Percentiles rank a stretch among this genome's conserved stretches.
phyloP scores from a whole-genome alignment of 345 rosid genomes.

The Anastatica hierochuntica region DNA sequence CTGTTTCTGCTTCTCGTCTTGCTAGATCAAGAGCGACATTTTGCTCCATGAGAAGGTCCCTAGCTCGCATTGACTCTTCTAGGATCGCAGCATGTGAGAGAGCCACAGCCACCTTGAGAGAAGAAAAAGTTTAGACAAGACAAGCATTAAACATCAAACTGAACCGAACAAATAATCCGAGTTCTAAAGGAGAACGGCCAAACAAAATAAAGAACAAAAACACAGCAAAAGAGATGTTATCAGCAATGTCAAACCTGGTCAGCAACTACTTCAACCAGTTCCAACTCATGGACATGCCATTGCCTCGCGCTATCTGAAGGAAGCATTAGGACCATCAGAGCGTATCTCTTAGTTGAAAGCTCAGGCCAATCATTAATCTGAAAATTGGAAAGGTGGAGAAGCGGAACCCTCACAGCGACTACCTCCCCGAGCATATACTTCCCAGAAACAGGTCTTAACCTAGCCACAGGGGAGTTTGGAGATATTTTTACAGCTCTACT shows the following conservation, averaged over 20 bases:
- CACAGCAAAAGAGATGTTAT: background rate
- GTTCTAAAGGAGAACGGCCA: background rate
- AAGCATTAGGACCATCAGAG: slow-evolving; percentile 95
- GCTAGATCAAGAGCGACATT: slow-evolving; percentile 91
- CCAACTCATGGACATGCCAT: slow-evolving; percentile 97
- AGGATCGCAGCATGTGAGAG: slow-evolving; percentile 96
- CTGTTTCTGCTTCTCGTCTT: slow-evolving; percentile 92
- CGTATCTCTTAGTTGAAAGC: slow-evolving; percentile 87
- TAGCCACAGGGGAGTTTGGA: slow-evolving; percentile 82
- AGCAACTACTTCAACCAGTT: slow-evolving; percentile 98
- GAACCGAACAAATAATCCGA: background rate
- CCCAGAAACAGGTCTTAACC: slow-evolving; percentile 72
- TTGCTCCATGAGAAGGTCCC: slow-evolving; percentile 94
- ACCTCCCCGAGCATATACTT: slow-evolving; percentile 86
- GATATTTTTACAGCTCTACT: slow-evolving; percentile 73
- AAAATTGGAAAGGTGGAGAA: slow-evolving; percentile 88
- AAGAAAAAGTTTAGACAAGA: slow-evolving; percentile 4
- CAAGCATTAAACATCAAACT: background rate
- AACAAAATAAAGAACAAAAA: background rate
- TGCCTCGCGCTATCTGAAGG: slow-evolving; percentile 98
- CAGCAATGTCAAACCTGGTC: slow-evolving; percentile 60
- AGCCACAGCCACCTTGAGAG: slow-evolving; percentile 86
- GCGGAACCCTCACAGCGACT: slow-evolving; percentile 93
- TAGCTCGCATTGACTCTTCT: slow-evolving; percentile 98
- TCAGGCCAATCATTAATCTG: slow-evolving; percentile 99